Base-by-base conservation (phyloP, 176 grass and related monocot species). In the Thinopyrum elongatum region DNA sequence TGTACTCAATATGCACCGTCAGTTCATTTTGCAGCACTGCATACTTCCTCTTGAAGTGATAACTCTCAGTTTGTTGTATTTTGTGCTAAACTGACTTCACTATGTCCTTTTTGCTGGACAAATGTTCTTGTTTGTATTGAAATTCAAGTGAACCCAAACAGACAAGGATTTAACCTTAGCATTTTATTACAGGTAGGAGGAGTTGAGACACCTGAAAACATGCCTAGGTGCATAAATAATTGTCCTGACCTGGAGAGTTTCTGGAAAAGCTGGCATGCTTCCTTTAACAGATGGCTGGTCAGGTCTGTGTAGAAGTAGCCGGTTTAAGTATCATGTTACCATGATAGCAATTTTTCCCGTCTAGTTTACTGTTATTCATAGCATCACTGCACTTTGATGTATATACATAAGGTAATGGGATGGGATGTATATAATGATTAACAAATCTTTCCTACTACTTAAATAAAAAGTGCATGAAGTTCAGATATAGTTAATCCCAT, bases 241-340 rank as follows among this genome's bases (percentile, higher is more conserved):
- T 98, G 97, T 72, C 90, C 92, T 51, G 86, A 98, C 70, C 90
- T 98, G 82, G 97, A 98, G 79, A 95, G 90, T 82, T 98, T 98
- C 81, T 98, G 94, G 97, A 98, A 95, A 94, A 95, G 92, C 66
- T 98, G 97, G 97, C 97, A 95, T 89, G 93, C 93, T 78, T 95
- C 96, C 60, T 98, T 88, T 83, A 98, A 98, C 66, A 98, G 67
- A 96, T 98, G 97, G 97, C 81, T 98, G 89, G 94, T 98, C 89
- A 98, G 94, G 97, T 98, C 80, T 60, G 71, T 42, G 22, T 53
- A 70, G 26, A 76, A 82, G 35, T 72, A 79, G 2, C 9, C 21
- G 8, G 34, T 83, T 90, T 90, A 83, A 65, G 67, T 74, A 88
- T 46, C 46, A 76, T 28, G 55, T 13, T 80, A 60, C 47, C 53